phyloP scores from a whole-genome alignment of 2,329 filamentous ascomycete species.

The Aspergillus thermomutatus region DNA sequence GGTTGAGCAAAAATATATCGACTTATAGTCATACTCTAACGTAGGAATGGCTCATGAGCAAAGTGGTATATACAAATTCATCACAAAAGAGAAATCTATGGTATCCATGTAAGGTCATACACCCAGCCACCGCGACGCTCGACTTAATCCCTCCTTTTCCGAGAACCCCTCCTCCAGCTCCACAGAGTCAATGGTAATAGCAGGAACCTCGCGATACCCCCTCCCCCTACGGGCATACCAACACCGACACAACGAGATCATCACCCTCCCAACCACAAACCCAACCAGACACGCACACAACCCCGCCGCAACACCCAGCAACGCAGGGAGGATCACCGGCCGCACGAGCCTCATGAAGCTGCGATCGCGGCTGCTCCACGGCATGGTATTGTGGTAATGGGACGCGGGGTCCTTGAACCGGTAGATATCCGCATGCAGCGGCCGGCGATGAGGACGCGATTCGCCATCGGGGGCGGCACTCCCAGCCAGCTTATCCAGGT shows the following conservation, averaged over 20 bases:
- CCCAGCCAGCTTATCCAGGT: not conserved
- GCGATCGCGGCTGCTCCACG: constrained; percentile 17
- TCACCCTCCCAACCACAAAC: constrained; percentile 31
- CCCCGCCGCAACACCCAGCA: constrained; percentile 37
- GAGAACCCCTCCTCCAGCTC: constrained; percentile 10
- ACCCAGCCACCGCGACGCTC: not conserved
- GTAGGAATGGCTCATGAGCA: not conserved
- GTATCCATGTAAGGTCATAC: not conserved
- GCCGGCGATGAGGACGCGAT: constrained; percentile 8
- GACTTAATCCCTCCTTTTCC: constrained; percentile 17
- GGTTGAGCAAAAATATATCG: not conserved
- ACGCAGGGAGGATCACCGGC: constrained; percentile 37
- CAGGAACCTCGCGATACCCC: not conserved
- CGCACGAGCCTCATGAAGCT: constrained; percentile 28
- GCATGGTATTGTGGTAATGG: constrained; percentile 18
- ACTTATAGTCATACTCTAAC: too few species aligned
- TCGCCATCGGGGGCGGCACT: not conserved
- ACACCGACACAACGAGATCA: constrained; percentile 13
- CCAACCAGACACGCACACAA: constrained; percentile 37
- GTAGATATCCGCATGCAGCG: constrained; percentile 17
- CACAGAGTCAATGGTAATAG: not conserved
- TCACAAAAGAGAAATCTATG: not conserved
- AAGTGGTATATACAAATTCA: too few species aligned
- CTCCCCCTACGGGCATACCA: constrained; percentile 6
- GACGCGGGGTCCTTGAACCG: constrained; percentile 8